Conservation (phyloP, 1,139 yeast species). For the Geotrichum fermentans region DNA sequence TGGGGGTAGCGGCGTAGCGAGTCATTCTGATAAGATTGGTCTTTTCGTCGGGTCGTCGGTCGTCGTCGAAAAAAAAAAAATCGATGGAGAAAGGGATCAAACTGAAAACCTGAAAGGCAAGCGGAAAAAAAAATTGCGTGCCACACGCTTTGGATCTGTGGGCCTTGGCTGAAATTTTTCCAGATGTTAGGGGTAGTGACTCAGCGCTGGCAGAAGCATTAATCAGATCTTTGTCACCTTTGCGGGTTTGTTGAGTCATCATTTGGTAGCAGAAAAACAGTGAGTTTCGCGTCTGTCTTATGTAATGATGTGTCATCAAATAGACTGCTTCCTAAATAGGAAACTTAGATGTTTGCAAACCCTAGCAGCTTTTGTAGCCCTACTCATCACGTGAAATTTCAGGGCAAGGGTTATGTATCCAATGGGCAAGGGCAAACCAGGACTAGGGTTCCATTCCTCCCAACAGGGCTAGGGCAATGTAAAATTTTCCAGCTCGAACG, state of each 20-base stretch:
- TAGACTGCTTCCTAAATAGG: neutral
- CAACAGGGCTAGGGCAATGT: neutral
- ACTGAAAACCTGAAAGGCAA: neutral
- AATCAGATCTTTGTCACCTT: too few species aligned
- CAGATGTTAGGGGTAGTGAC: too few species aligned
- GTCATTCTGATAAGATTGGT: slow-evolving; percentile 47
- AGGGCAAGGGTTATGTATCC: neutral
- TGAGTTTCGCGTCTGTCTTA: neutral
- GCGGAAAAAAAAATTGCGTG: too few species aligned
- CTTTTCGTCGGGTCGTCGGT: slow-evolving; percentile 13
- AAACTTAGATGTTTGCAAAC: neutral
- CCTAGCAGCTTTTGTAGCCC: neutral
- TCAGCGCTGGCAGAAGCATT: too few species aligned
- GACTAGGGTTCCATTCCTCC: slow-evolving; percentile 2
- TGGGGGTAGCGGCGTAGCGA: slow-evolving; percentile 98
- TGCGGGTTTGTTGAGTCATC: too few species aligned
- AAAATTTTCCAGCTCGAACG: neutral
- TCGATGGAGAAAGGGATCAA: slow-evolving; percentile 1
- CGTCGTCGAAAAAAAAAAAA: slow-evolving; percentile 10
- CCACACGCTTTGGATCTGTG: neutral
- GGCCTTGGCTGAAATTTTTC: neutral
- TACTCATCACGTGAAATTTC: neutral
- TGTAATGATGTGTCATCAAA: neutral
- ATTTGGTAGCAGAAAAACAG: neutral
- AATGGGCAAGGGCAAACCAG: neutral